These are phyloP conservation scores for Suillus subaureus DNA, from an alignment of 768 basidiomycete genomes.

Conservation along the genomic window DNA sequence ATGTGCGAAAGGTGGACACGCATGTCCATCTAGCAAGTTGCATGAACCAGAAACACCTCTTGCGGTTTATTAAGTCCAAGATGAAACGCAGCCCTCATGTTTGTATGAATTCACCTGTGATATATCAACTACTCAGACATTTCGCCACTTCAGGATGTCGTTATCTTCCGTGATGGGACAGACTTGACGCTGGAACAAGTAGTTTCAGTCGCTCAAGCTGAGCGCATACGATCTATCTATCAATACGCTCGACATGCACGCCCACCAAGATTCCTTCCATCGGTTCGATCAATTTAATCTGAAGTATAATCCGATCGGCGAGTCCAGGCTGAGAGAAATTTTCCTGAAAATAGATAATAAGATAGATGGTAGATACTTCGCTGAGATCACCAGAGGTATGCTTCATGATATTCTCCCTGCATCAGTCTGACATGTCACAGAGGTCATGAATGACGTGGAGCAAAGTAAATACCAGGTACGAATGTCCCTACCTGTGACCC, in stretches of 20 bases:
- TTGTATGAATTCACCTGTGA: constrained; percentile 20
- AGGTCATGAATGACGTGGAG: constrained; percentile 96
- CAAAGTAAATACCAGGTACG: constrained; percentile 96
- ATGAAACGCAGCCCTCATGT: constrained; percentile 89
- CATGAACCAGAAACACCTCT: constrained; percentile 99
- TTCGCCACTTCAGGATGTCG: constrained; percentile 70
- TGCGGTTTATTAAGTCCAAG: constrained; percentile 98
- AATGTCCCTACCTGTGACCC: neutral
- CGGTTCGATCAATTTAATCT: constrained; percentile 98
- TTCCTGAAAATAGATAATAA: constrained; percentile 98
- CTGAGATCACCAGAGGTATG: constrained; percentile 88
- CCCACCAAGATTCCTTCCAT: constrained; percentile 97
- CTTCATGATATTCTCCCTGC: neutral
- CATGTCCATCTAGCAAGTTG: constrained; percentile 98
- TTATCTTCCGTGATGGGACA: constrained; percentile 92
- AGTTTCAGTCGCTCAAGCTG: constrained; percentile 92
- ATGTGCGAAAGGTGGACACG: constrained; percentile 96
- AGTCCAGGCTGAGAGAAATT: constrained; percentile 92
- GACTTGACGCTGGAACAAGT: constrained; percentile 89
- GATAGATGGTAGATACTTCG: constrained; percentile 89
- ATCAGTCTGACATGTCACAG: constrained; percentile 41
- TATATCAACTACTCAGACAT: constrained; percentile 3
- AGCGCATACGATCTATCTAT: constrained; percentile 98
- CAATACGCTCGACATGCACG: constrained; percentile 99
- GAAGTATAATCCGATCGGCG: constrained; percentile 97